Conservation (phyloP, 768 basidiomycete species). For the Agaricus sinodeliciosus region DNA sequence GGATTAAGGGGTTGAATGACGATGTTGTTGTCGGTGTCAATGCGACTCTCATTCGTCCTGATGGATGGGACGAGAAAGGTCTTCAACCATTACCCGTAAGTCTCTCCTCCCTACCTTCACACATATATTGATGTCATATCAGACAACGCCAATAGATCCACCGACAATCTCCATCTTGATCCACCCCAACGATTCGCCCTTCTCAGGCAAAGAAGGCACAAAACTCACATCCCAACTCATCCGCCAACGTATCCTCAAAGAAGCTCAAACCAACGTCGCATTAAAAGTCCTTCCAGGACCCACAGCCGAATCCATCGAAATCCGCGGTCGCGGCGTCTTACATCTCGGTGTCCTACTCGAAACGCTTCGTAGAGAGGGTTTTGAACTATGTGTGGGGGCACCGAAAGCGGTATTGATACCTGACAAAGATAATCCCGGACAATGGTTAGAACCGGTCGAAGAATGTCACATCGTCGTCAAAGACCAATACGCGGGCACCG, state of each 20-base stretch:
- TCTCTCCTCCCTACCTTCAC: not conserved
- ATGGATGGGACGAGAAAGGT: slow-evolving; percentile 36
- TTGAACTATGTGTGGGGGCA: slow-evolving; percentile 38
- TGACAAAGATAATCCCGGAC: slow-evolving; percentile 25
- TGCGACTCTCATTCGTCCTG: slow-evolving; percentile 35
- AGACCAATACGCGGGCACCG: slow-evolving; percentile 40
- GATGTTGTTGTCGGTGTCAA: slow-evolving; percentile 31
- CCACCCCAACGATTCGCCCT: slow-evolving; percentile 41
- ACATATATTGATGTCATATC: slow-evolving; percentile 7
- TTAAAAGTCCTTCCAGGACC: slow-evolving; percentile 43
- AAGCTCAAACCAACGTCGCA: slow-evolving; percentile 46
- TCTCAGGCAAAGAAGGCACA: slow-evolving; percentile 38
- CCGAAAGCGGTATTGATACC: slow-evolving; percentile 46
- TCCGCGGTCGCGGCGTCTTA: slow-evolving; percentile 41
- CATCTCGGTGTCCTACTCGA: slow-evolving; percentile 47
- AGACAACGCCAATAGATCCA: slow-evolving; percentile 43
- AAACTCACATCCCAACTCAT: slow-evolving; percentile 45
- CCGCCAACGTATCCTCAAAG: slow-evolving; percentile 40
- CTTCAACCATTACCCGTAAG: slow-evolving; percentile 32
- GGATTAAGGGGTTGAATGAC: slow-evolving; percentile 27
- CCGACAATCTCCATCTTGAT: slow-evolving; percentile 43
- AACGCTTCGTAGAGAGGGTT: slow-evolving; percentile 42
- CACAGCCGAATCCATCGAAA: slow-evolving; percentile 42
- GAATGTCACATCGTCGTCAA: slow-evolving; percentile 37
- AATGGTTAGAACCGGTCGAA: slow-evolving; percentile 40